Evolutionary conservation across 2,329 filamentous ascomycete species (phyloP).

Genomic region (Lasiodiplodia gonubiensis): DNA sequence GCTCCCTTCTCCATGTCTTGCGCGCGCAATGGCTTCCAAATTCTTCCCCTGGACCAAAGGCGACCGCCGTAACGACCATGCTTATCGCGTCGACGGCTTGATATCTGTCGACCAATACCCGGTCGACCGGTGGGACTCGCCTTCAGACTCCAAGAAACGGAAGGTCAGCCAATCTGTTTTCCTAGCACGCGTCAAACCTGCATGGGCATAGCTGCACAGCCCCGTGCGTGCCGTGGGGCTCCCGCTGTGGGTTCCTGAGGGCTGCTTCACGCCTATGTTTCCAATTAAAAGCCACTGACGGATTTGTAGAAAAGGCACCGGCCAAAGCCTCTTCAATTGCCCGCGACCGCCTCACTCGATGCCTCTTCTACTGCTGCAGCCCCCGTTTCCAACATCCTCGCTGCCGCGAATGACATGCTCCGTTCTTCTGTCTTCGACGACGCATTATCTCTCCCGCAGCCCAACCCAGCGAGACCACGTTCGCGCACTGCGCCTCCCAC

Average conservation of each 20-base stretch:
- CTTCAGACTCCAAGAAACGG: constrained; percentile 29
- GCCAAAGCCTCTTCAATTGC: constrained; percentile 14
- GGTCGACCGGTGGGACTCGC: constrained; percentile 32
- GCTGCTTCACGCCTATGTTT: constrained; percentile 3
- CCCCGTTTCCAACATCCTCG: constrained; percentile 46
- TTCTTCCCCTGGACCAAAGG: constrained; percentile 54
- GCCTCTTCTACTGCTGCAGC: constrained; percentile 36
- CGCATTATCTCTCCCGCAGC: constrained; percentile 32
- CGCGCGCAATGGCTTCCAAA: constrained; percentile 45
- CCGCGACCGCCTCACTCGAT: not conserved
- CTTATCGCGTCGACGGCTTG: constrained; percentile 46
- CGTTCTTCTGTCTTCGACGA: constrained; percentile 48
- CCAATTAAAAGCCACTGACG: constrained; percentile 19
- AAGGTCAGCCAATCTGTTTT: constrained; percentile 15
- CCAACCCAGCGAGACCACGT: constrained; percentile 41
- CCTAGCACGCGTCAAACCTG: not conserved
- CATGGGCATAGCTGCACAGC: constrained; percentile 13
- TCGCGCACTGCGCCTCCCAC: constrained; percentile 49
- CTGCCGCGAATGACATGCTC: constrained; percentile 49
- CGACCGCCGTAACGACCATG: constrained; percentile 39
- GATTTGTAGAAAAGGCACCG: constrained; percentile 24
- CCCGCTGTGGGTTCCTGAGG: not conserved
- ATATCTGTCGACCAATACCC: constrained; percentile 41
- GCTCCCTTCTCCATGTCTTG: not conserved
- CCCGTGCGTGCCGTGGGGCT: not conserved